Conservation (phyloP, 257 asterid species). For the Fraxinus pennsylvanica region DNA sequence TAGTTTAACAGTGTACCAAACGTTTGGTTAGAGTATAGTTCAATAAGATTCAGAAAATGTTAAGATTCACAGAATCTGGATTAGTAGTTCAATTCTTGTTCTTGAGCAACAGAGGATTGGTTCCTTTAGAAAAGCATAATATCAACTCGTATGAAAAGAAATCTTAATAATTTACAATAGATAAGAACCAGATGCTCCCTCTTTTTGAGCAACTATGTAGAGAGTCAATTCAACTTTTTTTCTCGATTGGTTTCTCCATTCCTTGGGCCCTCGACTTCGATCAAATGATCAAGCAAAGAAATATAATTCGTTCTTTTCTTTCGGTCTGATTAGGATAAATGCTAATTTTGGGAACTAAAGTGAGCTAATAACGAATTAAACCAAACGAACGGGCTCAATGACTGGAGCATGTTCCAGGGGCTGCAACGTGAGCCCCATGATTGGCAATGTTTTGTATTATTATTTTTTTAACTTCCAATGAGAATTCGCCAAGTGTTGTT, state of each 20-base stretch:
- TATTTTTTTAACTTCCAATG: too few relatives aligned
- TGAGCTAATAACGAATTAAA: background rate
- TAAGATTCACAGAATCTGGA: conserved; percentile 36
- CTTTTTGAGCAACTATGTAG: conserved; percentile 31
- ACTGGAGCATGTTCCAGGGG: too few relatives aligned
- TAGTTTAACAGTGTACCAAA: background rate
- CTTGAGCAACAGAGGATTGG: conserved; percentile 23
- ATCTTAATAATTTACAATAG: conserved; percentile 36
- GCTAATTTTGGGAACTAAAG: background rate
- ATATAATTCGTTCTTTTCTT: background rate
- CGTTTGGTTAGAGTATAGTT: background rate
- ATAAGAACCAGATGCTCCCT: conserved; percentile 57
- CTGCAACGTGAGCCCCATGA: too few relatives aligned
- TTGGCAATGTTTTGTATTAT: too few relatives aligned
- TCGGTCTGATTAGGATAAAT: background rate
- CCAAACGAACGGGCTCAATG: too few relatives aligned
- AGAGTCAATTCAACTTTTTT: conserved; percentile 11
- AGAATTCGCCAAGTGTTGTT: too few relatives aligned
- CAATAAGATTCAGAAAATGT: conserved; percentile 25
- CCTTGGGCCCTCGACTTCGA: background rate
- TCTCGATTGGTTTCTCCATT: background rate
- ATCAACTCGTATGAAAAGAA: conserved; percentile 25
- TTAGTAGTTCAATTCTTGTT: conserved; percentile 23
- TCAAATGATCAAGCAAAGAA: background rate
- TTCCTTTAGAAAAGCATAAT: conserved; percentile 33